phyloP scores from a whole-genome alignment of 345 rosid genomes.

The Pugionium cornutum region DNA sequence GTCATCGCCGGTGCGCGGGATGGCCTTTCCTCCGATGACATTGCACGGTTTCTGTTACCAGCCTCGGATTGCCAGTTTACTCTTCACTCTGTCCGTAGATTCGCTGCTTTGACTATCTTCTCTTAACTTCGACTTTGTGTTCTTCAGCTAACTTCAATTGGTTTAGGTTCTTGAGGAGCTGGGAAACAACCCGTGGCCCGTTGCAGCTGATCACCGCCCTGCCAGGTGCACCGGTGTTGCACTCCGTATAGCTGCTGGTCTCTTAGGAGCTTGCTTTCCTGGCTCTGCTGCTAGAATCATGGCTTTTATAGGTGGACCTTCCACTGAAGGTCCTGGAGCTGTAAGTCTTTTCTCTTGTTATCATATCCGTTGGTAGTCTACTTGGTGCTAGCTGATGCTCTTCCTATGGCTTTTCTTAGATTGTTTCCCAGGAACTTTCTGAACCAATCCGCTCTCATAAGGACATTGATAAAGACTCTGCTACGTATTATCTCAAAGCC shows the following conservation, averaged over 20 bases:
- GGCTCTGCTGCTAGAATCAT: slow-evolving; percentile 94
- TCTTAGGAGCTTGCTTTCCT: slow-evolving; percentile 92
- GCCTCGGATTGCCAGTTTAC: slow-evolving; percentile 83
- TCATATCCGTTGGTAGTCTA: neutral
- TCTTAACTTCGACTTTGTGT: neutral
- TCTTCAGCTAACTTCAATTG: neutral
- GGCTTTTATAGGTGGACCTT: slow-evolving; percentile 96
- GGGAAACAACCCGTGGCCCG: slow-evolving; percentile 79
- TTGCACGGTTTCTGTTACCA: slow-evolving; percentile 85
- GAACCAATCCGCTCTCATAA: slow-evolving; percentile 97
- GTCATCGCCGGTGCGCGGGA: slow-evolving; percentile 87
- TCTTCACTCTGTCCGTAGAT: slow-evolving; percentile 61
- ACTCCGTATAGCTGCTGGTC: slow-evolving; percentile 78
- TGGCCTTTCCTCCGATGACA: slow-evolving; percentile 83
- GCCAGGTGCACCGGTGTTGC: slow-evolving; percentile 86
- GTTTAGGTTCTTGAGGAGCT: slow-evolving; percentile 82
- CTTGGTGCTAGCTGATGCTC: neutral
- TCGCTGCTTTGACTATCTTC: slow-evolving; percentile 9
- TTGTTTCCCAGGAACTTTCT: slow-evolving; percentile 76
- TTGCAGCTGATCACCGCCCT: slow-evolving; percentile 73
- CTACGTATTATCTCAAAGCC: slow-evolving; percentile 71
- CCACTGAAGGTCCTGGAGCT: slow-evolving; percentile 84
- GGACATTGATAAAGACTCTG: slow-evolving; percentile 89
- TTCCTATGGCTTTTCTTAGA: slow-evolving; percentile 47
- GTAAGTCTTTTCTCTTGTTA: slow-evolving; percentile 46